phyloP scores from a whole-genome alignment of 2,329 filamentous ascomycete genomes.

The Aspergillus tanneri region DNA sequence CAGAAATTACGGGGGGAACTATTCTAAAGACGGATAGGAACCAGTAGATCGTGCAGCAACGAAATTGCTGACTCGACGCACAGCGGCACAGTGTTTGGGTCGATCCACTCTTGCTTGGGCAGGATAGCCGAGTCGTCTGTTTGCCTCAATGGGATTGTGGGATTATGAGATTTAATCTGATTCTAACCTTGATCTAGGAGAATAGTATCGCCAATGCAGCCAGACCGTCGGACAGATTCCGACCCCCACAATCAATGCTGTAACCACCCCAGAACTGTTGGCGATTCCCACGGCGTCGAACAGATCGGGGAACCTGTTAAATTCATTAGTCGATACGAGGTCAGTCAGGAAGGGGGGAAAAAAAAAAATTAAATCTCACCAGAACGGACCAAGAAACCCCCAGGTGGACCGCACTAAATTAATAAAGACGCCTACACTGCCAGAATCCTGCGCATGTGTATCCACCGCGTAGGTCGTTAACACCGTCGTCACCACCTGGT shows the following conservation, averaged over 20 bases:
- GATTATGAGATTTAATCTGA: too few species aligned
- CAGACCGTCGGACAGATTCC: conserved; percentile 30
- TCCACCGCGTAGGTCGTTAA: conserved; percentile 61
- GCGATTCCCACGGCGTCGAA: conserved; percentile 35
- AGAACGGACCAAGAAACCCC: conserved; percentile 39
- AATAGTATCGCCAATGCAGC: conserved; percentile 30
- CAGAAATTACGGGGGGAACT: too few species aligned
- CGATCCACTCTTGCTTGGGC: too few species aligned
- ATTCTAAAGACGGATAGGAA: too few species aligned
- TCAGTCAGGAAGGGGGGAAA: neutral
- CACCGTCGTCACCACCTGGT: conserved; percentile 63
- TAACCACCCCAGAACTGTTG: conserved; percentile 27
- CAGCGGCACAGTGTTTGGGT: too few species aligned
- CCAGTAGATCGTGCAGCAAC: too few species aligned
- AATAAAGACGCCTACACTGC: conserved; percentile 60
- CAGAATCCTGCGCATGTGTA: conserved; percentile 55
- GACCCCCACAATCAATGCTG: conserved; percentile 30
- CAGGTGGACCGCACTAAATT: conserved; percentile 51
- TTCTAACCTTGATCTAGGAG: too few species aligned
- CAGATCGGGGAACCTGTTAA: conserved; percentile 30
- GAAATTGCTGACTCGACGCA: too few species aligned
- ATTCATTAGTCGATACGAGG: conserved; percentile 4
- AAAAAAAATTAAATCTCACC: conserved; percentile 22
- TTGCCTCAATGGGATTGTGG: too few species aligned
- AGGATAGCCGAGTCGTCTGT: too few species aligned